These are phyloP conservation scores for Chlorophyllum brunneum DNA, from an alignment of 768 basidiomycete species.

Conservation along the genomic window DNA sequence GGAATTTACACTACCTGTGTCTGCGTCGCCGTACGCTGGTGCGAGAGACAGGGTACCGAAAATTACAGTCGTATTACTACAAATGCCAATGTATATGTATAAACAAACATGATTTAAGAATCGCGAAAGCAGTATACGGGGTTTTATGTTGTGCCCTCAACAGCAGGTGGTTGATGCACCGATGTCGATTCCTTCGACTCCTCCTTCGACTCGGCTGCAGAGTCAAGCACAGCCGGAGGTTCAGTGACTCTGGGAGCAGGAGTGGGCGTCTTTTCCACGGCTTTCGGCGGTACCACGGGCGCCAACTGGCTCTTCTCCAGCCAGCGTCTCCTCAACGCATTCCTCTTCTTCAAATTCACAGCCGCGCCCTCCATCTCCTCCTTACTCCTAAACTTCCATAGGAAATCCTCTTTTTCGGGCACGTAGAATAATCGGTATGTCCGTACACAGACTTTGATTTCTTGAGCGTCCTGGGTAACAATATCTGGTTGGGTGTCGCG, in stretches of 20 bases:
- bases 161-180: constrained; percentile 42
- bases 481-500: constrained; percentile 39
- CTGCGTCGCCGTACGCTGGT: too few species aligned
- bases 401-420: constrained; percentile 59
- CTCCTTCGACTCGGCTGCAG: background rate
- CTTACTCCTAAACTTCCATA: constrained; percentile 42
- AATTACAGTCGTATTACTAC: background rate
- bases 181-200: background rate
- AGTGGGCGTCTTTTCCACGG: background rate
- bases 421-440: constrained; percentile 84
- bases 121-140: background rate
- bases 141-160: constrained; percentile 13
- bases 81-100: background rate
- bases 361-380: constrained; percentile 35
- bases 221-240: background rate
- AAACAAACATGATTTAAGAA: background rate
- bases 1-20: too few species aligned
- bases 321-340: constrained; percentile 34
- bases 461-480: constrained; percentile 56
- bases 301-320: constrained; percentile 20
- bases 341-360: constrained; percentile 27
- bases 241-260: background rate
- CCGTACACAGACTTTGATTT: constrained; percentile 81
- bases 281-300: background rate
- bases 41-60: too few species aligned